Evolutionary conservation across 2,329 filamentous ascomycete genomes (phyloP).

Genomic region (Fusarium subglutinans): DNA sequence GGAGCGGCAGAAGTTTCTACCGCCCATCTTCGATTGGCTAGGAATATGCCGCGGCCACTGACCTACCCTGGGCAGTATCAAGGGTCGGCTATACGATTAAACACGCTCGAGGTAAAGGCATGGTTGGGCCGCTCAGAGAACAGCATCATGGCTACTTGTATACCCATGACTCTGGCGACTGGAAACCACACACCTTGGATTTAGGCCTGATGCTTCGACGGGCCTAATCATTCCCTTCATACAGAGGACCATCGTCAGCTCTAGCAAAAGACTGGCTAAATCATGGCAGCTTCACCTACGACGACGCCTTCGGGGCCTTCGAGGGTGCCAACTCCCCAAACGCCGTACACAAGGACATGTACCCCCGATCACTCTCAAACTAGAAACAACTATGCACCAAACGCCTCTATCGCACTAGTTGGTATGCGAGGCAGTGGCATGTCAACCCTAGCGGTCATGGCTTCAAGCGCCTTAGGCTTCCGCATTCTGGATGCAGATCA

Average conservation of each 20-base stretch:
- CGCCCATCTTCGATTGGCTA: background rate
- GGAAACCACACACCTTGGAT: rapidly evolving
- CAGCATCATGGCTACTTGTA: background rate
- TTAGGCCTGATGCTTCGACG: rapidly evolving
- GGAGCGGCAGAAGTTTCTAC: slow-evolving; percentile 1
- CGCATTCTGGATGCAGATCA: slow-evolving; percentile 4
- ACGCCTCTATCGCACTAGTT: background rate
- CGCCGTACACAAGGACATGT: background rate
- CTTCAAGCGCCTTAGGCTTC: background rate
- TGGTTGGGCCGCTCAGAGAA: background rate
- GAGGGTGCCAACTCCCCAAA: background rate
- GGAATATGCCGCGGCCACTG: background rate
- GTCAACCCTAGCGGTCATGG: background rate
- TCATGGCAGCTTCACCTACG: rapidly evolving
- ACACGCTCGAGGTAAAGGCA: background rate
- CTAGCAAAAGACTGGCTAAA: background rate
- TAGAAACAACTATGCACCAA: background rate
- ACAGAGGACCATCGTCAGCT: no score
- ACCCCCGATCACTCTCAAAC: background rate
- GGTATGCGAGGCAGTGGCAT: slow-evolving; percentile 7
- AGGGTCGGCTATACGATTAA: background rate
- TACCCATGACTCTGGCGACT: background rate
- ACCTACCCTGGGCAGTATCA: background rate
- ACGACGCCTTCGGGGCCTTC: rapidly evolving
- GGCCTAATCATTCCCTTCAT: background rate